Base-by-base conservation (phyloP, 2,329 filamentous ascomycete genomes). In the Mycosphaerella arachidis region DNA sequence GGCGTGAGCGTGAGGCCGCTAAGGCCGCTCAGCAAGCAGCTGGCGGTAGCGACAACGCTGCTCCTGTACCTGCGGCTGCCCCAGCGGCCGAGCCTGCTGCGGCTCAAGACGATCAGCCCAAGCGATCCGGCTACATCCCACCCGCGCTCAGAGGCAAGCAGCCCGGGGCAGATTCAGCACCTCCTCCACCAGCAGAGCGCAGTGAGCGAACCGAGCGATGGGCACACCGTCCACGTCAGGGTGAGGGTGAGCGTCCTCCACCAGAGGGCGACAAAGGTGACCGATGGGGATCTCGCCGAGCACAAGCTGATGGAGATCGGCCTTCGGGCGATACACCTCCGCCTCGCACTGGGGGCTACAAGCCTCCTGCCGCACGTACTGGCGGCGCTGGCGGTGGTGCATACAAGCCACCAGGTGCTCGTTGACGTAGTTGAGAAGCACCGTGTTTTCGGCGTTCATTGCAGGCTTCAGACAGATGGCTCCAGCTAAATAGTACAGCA, bases 1-100 rank as follows among this genome's bases (percentile, higher is more conserved):
- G 89, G 89, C 86, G 89, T 74, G 88, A 91, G 33, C 86, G 88
- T 69, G 84, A 91, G 75, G 85, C 84, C 54, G 75, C 78, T 48
- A 78, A 75, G 67, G 71, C 71, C 9, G 70, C 72, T 48, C 73
- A 68, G 33, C 70, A 70, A 54, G 69, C 68, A 46, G 69, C 73
- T 18, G 71, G 68, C 69, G 68, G 57, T n/a, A 43, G 40, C 40
- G 62, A 66, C 27, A 60, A 71, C 27, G 68, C 71, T 29, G 72
- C 77, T 37, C 68, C 60, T 6, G 68, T 68, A 12, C 63, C 68
- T 48, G 65, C 71, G 55, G 73, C 75, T 57, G 70, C 74, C 35
- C 68, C 30, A 31, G 27, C 12, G 6, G 27, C 27, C n/a, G 27
- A 52, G 29, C 30, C 30, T 10, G 3, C 50, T n/a, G 50, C 29